Evolutionary conservation across 1,139 yeast species (phyloP), one percentile per base, ranked within the genome.

Genomic region (Debaryomyces nepalensis): DNA sequence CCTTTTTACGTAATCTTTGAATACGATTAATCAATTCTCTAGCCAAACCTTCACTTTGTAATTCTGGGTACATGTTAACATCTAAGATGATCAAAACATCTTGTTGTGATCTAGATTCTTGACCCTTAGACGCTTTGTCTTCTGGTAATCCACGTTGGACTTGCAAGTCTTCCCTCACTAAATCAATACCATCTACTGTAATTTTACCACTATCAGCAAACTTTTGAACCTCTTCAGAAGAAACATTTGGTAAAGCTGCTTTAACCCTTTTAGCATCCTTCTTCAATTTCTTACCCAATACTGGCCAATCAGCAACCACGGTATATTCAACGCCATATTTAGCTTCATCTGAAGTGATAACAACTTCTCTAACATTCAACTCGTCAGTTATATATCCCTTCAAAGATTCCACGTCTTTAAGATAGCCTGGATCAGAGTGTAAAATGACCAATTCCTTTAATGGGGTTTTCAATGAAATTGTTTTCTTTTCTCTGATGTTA

Each of bases 291-390:
- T 93, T 93, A 71, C 99, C 99, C 54, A 95, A 79, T 12, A 90
- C 89, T 41, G 98, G 96, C 99, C 99, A 95, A 72, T 95, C 99
- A 36, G 99, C 99, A 64, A 87, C 95, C 37, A 93, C 97, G 48
- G 80, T 81, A 74, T 91, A 93, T 61, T 85, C 87, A 49, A 95
- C 98, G 56, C 93, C 95, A 60, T 90, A 91, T 60, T 85, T 83
- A 55, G 78, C 84, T 73, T 95, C 99, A 60, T 95, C 97, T 22
- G 89, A 77, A 23, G 98, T 90, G 56, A 95, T 84, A 55, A 89
- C 72, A 45, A 95, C 67, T 55, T 87, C 93, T 66, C 97, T 86
- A 46, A 95, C 87, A 61, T 95, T 95, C 64, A 95, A 80, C 70
- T 95, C 99, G 55, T 91, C 98, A 49, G 78, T 66, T 52, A 95